phyloP scores from a whole-genome alignment of 2,329 filamentous ascomycete species.

The Aspergillus ochraceoroseus region DNA sequence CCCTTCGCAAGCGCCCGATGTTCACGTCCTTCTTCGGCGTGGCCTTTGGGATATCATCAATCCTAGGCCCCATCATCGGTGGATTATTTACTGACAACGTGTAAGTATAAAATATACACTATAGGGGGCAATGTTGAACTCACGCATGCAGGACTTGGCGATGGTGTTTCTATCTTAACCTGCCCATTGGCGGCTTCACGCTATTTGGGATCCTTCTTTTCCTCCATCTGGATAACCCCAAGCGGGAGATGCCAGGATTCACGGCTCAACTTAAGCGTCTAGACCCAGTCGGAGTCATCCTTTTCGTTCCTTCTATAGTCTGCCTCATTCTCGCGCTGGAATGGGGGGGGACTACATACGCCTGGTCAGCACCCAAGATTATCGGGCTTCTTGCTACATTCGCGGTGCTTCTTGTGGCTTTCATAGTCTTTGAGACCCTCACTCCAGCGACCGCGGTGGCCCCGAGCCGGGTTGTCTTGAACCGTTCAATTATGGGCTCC shows the following conservation, averaged over 20 bases:
- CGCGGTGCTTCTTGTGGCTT: constrained; percentile 10
- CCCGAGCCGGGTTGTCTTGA: constrained; percentile 7
- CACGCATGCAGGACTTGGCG: constrained; percentile 5
- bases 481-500: constrained; percentile 9
- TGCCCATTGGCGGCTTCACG: constrained; percentile 10
- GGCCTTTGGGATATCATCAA: constrained; percentile 2
- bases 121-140: not conserved
- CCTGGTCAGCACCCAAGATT: constrained; percentile 12
- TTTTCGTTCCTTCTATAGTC: constrained; percentile 12
- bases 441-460: constrained; percentile 4
- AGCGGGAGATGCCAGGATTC: not conserved
- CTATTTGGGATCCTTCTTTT: constrained; percentile 4
- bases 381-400: constrained; percentile 11
- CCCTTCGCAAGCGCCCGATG: constrained; percentile 3
- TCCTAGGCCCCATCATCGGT: constrained; percentile 6
- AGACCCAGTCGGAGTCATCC: constrained; percentile 1
- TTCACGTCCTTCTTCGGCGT: constrained; percentile 3
- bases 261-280: constrained; percentile 4
- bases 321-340: constrained; percentile 15
- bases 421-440: constrained; percentile 3
- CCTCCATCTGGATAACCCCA: not conserved
- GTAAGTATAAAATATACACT: not conserved
- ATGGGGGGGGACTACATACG: constrained; percentile 15
- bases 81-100: constrained; percentile 9
- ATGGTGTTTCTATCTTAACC: constrained; percentile 17